phyloP scores from a whole-genome alignment of 352 stramenopile genomes.

The Phytophthora fragariaefolia region DNA sequence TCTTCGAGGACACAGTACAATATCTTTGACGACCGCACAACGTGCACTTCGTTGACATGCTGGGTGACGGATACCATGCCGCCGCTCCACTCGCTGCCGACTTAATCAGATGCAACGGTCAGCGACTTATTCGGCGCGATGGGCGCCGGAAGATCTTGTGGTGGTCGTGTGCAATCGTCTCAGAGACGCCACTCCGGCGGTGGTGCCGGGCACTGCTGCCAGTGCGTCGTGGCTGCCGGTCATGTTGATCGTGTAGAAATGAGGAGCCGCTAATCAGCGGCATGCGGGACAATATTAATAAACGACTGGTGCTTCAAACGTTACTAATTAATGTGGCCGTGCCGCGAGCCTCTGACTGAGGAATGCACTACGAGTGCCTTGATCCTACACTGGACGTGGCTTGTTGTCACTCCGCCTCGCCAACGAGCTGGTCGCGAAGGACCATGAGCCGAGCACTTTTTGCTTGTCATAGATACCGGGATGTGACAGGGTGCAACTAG shows the following conservation, averaged over 20 bases:
- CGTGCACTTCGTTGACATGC: not conserved
- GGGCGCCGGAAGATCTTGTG: constrained; percentile 10
- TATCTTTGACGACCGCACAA: constrained; percentile 32
- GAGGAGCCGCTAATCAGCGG: constrained; percentile 24
- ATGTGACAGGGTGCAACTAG: not conserved
- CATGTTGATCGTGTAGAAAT: constrained; percentile 23
- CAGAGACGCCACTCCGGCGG: not conserved
- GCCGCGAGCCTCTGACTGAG: not conserved
- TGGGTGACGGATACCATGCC: not conserved
- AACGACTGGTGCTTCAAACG: constrained; percentile 11
- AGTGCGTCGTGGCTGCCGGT: constrained; percentile 4
- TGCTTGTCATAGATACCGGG: not conserved
- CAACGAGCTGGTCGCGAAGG: constrained; percentile 7
- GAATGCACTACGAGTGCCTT: not conserved
- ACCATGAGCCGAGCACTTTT: not conserved
- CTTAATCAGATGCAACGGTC: constrained; percentile 29
- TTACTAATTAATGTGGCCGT: constrained; percentile 27
- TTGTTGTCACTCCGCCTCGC: not conserved
- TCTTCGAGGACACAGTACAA: constrained; percentile 6
- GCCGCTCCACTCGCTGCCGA: constrained; percentile 5
- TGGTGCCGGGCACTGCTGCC: not conserved
- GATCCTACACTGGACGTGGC: no score
- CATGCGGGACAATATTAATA: constrained; percentile 19
- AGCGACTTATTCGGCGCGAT: constrained; percentile 13
- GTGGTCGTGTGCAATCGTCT: constrained; percentile 8